Evolutionary conservation across 2,329 filamentous ascomycete species (phyloP).

Genomic region (Scedosporium apiospermum): DNA sequence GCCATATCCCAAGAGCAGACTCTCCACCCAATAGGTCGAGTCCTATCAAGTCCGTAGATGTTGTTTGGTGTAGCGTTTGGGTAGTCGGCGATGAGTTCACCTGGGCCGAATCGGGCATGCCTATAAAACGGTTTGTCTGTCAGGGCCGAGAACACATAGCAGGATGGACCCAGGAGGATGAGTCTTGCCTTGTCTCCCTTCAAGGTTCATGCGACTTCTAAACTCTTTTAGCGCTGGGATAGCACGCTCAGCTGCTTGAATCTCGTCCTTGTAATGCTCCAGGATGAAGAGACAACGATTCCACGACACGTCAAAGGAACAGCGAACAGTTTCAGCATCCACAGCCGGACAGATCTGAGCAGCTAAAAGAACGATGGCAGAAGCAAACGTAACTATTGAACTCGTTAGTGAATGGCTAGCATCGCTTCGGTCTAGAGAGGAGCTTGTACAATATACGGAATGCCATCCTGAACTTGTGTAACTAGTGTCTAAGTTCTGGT

Average conservation of each 20-base stretch:
- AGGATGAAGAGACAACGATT: neutral
- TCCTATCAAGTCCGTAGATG: neutral
- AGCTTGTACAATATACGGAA: conserved; percentile 1
- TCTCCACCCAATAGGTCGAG: neutral
- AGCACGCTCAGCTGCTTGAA: too few species aligned
- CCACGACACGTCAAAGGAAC: neutral
- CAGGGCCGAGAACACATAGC: too few species aligned
- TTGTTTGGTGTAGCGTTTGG: neutral
- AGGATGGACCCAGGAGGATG: too few species aligned
- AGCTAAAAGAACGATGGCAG: neutral
- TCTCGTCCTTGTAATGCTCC: neutral
- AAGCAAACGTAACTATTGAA: neutral
- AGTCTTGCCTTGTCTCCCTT: too few species aligned
- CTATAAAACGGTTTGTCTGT: too few species aligned
- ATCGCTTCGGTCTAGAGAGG: too few species aligned
- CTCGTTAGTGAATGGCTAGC: too few species aligned
- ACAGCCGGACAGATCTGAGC: neutral
- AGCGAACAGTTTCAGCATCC: neutral
- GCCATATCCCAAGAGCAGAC: neutral
- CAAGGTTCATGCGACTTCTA: too few species aligned
- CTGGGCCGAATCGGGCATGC: too few species aligned
- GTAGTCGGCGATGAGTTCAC: too few species aligned
- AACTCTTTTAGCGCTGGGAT: too few species aligned
- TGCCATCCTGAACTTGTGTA: conserved; percentile 3
- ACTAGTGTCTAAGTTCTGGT: neutral